Evolutionary conservation across 2,329 filamentous ascomycete species (phyloP).

Genomic region (Penicillium brevicompactum): DNA sequence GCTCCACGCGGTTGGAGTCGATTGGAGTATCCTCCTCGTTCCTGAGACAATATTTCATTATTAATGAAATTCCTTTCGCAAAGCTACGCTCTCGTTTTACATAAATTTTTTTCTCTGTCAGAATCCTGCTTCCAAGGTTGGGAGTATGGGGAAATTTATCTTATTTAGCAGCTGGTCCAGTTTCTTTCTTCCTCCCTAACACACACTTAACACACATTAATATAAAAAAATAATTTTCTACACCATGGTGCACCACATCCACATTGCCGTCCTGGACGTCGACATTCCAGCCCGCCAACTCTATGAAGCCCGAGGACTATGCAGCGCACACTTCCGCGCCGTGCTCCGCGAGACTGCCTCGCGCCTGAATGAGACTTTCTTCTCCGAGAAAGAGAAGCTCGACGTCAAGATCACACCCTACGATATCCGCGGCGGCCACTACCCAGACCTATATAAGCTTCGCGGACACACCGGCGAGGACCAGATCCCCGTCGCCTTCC

Average conservation of each 20-base stretch:
- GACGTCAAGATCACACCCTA: constrained; percentile 26
- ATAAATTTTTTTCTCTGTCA: constrained; percentile 2
- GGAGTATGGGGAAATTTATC: constrained; percentile 1
- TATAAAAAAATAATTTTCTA: neutral
- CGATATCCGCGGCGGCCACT: constrained; percentile 29
- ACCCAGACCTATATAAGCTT: constrained; percentile 25
- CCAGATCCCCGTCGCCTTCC: constrained; percentile 14
- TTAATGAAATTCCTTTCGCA: constrained; percentile 1
- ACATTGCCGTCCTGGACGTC: constrained; percentile 29
- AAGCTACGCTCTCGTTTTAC: constrained; percentile 12
- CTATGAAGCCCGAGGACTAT: constrained; percentile 28
- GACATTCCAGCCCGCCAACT: constrained; percentile 28
- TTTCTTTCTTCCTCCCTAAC: neutral
- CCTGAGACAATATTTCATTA: constrained; percentile 12
- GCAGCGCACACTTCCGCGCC: constrained; percentile 29
- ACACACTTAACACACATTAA: neutral
- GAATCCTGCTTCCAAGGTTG: neutral
- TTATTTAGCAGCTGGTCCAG: constrained; percentile 1
- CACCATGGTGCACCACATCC: constrained; percentile 26
- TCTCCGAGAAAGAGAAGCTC: constrained; percentile 15
- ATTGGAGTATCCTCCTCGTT: constrained; percentile 16
- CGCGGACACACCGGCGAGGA: constrained; percentile 15
- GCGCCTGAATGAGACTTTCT: constrained; percentile 19
- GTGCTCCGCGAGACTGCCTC: constrained; percentile 27
- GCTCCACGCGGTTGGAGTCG: constrained; percentile 20